phyloP scores from a whole-genome alignment of 345 rosid species.

The Hibiscus mutabilis region DNA sequence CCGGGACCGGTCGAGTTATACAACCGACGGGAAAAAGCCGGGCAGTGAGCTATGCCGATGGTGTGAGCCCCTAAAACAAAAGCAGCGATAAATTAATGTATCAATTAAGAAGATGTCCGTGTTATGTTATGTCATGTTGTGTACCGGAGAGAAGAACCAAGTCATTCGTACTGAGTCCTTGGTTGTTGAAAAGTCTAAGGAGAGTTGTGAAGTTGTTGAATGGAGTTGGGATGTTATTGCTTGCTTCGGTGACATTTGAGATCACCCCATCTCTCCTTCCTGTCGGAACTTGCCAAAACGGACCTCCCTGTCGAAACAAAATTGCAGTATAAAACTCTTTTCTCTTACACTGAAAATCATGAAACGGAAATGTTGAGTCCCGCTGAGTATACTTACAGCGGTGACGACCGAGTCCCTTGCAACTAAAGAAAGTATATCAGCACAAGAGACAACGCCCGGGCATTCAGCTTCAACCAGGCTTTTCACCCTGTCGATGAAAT shows the following conservation, averaged over 20 bases:
- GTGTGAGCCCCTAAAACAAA: conserved; percentile 71
- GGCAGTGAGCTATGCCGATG: conserved; percentile 66
- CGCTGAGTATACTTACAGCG: conserved; percentile 34
- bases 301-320: conserved; percentile 53
- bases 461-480: conserved; percentile 56
- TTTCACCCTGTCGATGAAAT: conserved; percentile 65
- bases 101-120: too few relatives aligned
- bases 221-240: conserved; percentile 53
- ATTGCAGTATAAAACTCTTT: too few relatives aligned
- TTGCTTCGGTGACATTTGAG: conserved; percentile 59
- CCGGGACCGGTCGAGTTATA: conserved; percentile 70
- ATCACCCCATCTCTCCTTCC: conserved; percentile 73
- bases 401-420: conserved; percentile 68
- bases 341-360: too few relatives aligned
- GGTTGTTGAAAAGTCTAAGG: conserved; percentile 41
- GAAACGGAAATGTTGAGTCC: too few relatives aligned
- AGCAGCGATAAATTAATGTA: neutral
- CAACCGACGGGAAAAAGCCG: conserved; percentile 46
- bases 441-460: conserved; percentile 75
- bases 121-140: neutral
- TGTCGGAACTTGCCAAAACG: conserved; percentile 77
- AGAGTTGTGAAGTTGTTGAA: conserved; percentile 50
- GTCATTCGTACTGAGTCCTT: conserved; percentile 69
- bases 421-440: conserved; percentile 56
- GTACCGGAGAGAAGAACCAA: conserved; percentile 52